Evolutionary conservation across 2,329 filamentous ascomycete genomes (phyloP).

Genomic region (Alternaria triticimaculans): DNA sequence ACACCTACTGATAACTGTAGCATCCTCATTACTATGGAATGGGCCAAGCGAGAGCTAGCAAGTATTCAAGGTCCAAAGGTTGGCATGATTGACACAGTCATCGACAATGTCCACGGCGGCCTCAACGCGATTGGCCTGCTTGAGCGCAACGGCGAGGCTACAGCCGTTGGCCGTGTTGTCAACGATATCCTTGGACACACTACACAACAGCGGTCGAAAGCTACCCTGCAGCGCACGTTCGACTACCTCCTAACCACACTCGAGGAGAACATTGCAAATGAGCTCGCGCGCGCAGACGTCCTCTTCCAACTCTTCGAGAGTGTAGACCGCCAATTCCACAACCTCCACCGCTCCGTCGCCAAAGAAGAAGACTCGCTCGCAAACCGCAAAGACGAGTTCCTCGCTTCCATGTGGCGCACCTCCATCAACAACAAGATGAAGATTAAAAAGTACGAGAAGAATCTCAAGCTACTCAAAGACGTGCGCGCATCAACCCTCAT

Average conservation of each 20-base stretch:
- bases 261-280: slow-evolving; percentile 85
- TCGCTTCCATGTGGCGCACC: slow-evolving; percentile 84
- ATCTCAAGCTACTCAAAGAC: slow-evolving; percentile 77
- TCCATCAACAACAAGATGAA: slow-evolving; percentile 78
- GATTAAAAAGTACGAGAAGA: slow-evolving; percentile 91
- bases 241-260: slow-evolving; percentile 85
- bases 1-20: slow-evolving; percentile 50
- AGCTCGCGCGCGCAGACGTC: slow-evolving; percentile 78
- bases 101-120: slow-evolving; percentile 83
- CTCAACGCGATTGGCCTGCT: slow-evolving; percentile 66
- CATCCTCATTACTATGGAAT: slow-evolving; percentile 95
- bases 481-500: slow-evolving; percentile 83
- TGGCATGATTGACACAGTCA: slow-evolving; percentile 72
- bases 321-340: slow-evolving; percentile 89
- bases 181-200: slow-evolving; percentile 81
- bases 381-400: slow-evolving; percentile 77
- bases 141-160: slow-evolving; percentile 60
- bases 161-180: slow-evolving; percentile 70
- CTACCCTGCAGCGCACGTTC: slow-evolving; percentile 84
- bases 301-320: slow-evolving; percentile 90
- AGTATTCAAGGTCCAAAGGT: slow-evolving; percentile 49
- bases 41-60: slow-evolving; percentile 84
- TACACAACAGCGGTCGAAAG: slow-evolving; percentile 78
- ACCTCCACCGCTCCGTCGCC: slow-evolving; percentile 82
- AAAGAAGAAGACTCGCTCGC: slow-evolving; percentile 85